Percentiles rank a stretch among this genome's conserved stretches.
Evolutionary conservation across 345 rosid species (phyloP).

Genomic region (Salix dunnii): DNA sequence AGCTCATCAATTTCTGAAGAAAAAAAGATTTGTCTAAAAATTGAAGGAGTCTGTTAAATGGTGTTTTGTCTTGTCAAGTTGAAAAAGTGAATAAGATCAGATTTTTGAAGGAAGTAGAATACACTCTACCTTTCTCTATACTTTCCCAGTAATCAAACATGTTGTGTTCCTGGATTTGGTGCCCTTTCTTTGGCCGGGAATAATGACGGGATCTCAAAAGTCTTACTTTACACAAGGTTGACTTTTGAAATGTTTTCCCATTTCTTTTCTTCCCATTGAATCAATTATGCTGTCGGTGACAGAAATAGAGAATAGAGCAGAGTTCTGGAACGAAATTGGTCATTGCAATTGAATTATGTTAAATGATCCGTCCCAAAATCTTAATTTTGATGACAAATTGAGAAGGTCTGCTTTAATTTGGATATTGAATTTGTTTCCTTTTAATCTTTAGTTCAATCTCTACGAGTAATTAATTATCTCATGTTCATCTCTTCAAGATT

Average conservation of each 20-base stretch:
- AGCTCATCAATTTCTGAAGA: background rate
- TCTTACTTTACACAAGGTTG: conserved; percentile 3
- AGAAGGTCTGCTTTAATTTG: background rate
- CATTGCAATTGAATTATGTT: background rate
- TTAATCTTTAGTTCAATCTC: background rate
- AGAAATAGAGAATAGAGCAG: background rate
- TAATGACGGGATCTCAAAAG: background rate
- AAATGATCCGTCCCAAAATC: background rate
- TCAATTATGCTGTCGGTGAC: background rate
- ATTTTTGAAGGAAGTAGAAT: background rate
- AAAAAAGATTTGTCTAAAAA: background rate
- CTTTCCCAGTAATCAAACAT: background rate
- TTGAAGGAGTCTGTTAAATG: background rate
- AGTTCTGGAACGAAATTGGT: background rate
- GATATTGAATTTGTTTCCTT: background rate
- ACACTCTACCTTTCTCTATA: background rate
- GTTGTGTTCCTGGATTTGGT: background rate
- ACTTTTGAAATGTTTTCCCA: conserved; percentile 6
- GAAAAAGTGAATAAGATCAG: background rate
- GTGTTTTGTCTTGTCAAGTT: background rate
- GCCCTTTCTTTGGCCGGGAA: background rate
- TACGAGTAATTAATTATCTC: background rate
- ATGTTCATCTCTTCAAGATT: background rate
- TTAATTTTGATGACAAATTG: background rate
- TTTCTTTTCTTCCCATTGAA: background rate